Evolutionary conservation across 306 rosid species (phyloP).

Genomic region (Dalbergia cultrata): DNA sequence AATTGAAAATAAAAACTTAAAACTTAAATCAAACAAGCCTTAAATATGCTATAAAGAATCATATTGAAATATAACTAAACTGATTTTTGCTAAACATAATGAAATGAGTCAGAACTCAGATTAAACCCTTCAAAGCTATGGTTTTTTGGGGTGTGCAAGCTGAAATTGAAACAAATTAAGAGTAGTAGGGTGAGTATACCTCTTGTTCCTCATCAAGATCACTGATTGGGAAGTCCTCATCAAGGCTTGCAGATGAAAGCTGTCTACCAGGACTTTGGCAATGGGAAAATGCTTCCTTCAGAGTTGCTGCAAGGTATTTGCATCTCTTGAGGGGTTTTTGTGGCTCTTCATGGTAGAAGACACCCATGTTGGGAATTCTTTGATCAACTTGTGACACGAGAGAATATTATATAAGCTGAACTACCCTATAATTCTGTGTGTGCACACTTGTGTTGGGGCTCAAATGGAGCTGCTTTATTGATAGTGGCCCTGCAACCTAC

Average conservation of each 20-base stretch:
- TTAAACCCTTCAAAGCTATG: background rate
- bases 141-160: background rate
- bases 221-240: constrained; percentile 60
- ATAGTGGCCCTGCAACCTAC: constrained; percentile 77
- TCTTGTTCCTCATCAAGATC: constrained; percentile 81
- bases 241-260: constrained; percentile 55
- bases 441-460: constrained; percentile 48
- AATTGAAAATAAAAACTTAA: too few species aligned
- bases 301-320: constrained; percentile 59
- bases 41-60: too few species aligned
- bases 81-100: too few species aligned
- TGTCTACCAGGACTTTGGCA: constrained; percentile 58
- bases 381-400: constrained; percentile 32
- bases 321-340: constrained; percentile 64
- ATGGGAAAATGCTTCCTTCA: constrained; percentile 69
- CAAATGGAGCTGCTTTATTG: constrained; percentile 57
- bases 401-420: constrained; percentile 43
- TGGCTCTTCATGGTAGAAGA: constrained; percentile 75
- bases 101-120: background rate
- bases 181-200: constrained; percentile 49
- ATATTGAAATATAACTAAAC: background rate
- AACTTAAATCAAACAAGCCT: too few species aligned
- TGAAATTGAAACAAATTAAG: background rate
- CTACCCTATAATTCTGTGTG: background rate
- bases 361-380: constrained; percentile 60